phyloP scores from a whole-genome alignment of 768 basidiomycete species.

The Lentinus tigrinus region DNA sequence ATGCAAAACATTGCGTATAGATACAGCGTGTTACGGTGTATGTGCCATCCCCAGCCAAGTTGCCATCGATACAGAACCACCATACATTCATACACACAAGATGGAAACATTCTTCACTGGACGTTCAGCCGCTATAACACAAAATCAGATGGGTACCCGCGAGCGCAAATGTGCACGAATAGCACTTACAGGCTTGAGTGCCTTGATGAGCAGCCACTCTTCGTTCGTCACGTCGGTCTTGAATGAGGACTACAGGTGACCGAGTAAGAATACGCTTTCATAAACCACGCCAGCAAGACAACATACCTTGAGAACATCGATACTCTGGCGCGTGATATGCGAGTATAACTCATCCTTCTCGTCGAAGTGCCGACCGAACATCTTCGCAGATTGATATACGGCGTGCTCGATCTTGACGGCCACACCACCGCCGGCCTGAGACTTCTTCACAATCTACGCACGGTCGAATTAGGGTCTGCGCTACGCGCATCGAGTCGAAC shows the following conservation, averaged over 20 bases:
- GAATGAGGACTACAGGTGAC: slow-evolving; percentile 64
- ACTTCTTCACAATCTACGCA: slow-evolving; percentile 80
- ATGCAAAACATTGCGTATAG: slow-evolving; percentile 21
- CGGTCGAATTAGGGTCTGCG: not conserved
- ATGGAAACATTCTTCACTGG: slow-evolving; percentile 17
- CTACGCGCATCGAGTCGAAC: not conserved
- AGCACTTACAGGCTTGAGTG: slow-evolving; percentile 69
- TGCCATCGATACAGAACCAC: slow-evolving; percentile 5
- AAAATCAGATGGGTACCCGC: not conserved
- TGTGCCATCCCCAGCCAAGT: slow-evolving; percentile 1
- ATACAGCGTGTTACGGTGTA: slow-evolving; percentile 21
- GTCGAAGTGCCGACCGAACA: slow-evolving; percentile 94
- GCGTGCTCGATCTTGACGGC: slow-evolving; percentile 99
- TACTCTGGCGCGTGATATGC: slow-evolving; percentile 87
- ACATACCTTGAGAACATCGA: slow-evolving; percentile 93
- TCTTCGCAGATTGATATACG: slow-evolving; percentile 90
- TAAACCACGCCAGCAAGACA: too few relatives aligned
- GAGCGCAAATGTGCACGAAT: not conserved
- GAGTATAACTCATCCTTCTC: slow-evolving; percentile 94
- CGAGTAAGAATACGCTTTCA: not conserved
- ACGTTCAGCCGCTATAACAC: slow-evolving; percentile 38
- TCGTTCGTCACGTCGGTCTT: slow-evolving; percentile 85
- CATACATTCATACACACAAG: not conserved
- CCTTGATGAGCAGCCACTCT: slow-evolving; percentile 92
- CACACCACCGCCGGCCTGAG: slow-evolving; percentile 93